phyloP scores from a whole-genome alignment of 306 rosid genomes.

The Cucumis sativus region DNA sequence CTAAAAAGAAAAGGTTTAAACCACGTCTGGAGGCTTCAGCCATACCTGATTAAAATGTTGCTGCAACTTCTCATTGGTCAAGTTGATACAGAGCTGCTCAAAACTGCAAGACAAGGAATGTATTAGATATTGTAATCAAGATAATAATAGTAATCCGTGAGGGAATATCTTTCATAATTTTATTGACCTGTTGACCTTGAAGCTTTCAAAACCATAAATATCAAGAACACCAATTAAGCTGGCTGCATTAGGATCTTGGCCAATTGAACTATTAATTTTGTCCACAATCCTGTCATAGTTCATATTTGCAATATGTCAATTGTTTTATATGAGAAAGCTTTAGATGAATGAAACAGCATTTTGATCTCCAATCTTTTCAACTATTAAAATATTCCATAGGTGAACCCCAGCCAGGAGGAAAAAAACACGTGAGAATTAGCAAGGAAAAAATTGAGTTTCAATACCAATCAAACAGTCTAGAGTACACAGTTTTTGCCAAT shows the following conservation, averaged over 20 bases:
- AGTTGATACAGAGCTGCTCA: conserved; percentile 85
- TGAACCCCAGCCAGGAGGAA: neutral
- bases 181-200: conserved; percentile 69
- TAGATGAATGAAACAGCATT: neutral
- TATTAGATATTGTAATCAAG: conserved; percentile 3
- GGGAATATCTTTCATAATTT: neutral
- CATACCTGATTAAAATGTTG: conserved; percentile 82
- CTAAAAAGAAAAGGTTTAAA: conserved; percentile 10
- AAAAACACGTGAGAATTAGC: neutral
- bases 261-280: conserved; percentile 75
- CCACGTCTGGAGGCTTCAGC: neutral
- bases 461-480: conserved; percentile 75
- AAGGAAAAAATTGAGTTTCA: conserved; percentile 2
- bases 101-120: conserved; percentile 34
- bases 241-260: conserved; percentile 63
- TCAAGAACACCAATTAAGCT: conserved; percentile 87
- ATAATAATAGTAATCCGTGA: neutral
- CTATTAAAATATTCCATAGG: neutral
- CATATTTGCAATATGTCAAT: conserved; percentile 7
- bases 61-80: conserved; percentile 82
- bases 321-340: neutral
- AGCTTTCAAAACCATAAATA: conserved; percentile 84
- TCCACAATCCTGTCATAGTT: conserved; percentile 66
- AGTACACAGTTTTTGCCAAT: conserved; percentile 68
- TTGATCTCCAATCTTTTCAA: neutral